Evolutionary conservation across 176 grass and related monocot species (phyloP), one percentile per base, ranked within the genome.

Genomic region (Otatea glauca): DNA sequence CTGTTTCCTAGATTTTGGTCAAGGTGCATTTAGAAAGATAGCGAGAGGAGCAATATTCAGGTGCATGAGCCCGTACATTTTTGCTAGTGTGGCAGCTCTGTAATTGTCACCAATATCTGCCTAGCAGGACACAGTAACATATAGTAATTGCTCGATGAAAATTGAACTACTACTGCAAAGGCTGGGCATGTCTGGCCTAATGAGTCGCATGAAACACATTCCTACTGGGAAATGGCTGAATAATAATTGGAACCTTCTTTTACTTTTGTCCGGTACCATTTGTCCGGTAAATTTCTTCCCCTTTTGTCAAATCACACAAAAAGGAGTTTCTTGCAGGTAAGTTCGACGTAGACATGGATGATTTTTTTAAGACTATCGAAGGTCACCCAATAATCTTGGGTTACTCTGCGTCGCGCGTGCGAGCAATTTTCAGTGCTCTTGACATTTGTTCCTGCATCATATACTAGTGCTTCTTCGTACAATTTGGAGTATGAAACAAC

Each of bases 251-350:
- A 70, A 81, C 58, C 77, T 76, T 85, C 43, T 3, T 70, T 21
- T 6, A 24, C 14, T 21, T 82, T 65, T 65, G 47, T 11, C 77
- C 66, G 55, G 34, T 45, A 53, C n/a, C 43, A 38, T 9, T 10
- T 81, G 54, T 35, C 37, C 18, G 4, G 13, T 68, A 49, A 42
- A 7, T 64, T 24, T 74, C 60, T 45, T 71, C 51, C 8, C 13
- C 56, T 6, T 42, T 16, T 86, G 38, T 73, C 66, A 78, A 90
- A 60, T 83, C 67, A 59, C 16, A 6, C 41, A 29, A 51, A 62
- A 56, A 56, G n/a, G 58, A 67, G 78, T 86, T 72, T 48, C 56
- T 86, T 86, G 78, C 79, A 59, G 78, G 73, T 72, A 78, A 90
- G 56, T 83, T 35, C 16, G 79, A 90, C 79, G 65, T 77, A 9